Conservation (phyloP, 2,329 filamentous ascomycete genomes). For the Aureobasidium leucospermi region DNA sequence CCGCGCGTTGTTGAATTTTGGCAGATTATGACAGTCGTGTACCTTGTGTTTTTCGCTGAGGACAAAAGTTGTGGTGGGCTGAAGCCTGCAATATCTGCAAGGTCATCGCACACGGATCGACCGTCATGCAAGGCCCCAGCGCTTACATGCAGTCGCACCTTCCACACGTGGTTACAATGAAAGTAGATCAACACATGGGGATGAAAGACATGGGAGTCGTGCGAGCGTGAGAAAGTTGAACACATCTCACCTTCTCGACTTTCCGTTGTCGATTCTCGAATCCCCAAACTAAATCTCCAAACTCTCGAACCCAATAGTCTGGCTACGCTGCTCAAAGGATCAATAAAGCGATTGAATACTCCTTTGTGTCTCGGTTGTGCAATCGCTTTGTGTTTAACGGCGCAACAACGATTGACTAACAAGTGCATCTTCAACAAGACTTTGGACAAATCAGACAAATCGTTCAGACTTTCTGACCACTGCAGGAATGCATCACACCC, state of each 20-base stretch:
- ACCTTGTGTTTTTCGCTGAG: neutral
- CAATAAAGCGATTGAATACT: conserved; percentile 2
- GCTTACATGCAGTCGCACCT: conserved; percentile 11
- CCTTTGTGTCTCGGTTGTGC: neutral
- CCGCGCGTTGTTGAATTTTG: neutral
- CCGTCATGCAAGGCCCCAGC: conserved; percentile 4
- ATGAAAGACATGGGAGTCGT: neutral
- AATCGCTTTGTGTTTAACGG: neutral
- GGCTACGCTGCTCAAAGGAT: neutral
- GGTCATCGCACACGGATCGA: neutral
- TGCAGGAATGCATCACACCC: neutral
- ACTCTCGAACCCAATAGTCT: neutral
- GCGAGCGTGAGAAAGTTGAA: neutral
- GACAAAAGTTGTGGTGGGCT: neutral
- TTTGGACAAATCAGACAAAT: neutral
- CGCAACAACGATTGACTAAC: neutral
- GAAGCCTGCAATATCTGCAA: neutral
- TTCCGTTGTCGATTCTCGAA: neutral
- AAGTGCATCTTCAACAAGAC: neutral
- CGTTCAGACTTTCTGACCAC: neutral
- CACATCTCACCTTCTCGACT: neutral
- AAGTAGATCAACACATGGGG: neutral
- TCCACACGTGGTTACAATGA: conserved; percentile 6
- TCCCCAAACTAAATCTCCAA: neutral
- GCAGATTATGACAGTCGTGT: conserved; percentile 4